Evolutionary conservation across 108 stramenopile species (phyloP), one percentile per base, ranked within the genome.

Genomic region (Conticribra weissflogii): DNA sequence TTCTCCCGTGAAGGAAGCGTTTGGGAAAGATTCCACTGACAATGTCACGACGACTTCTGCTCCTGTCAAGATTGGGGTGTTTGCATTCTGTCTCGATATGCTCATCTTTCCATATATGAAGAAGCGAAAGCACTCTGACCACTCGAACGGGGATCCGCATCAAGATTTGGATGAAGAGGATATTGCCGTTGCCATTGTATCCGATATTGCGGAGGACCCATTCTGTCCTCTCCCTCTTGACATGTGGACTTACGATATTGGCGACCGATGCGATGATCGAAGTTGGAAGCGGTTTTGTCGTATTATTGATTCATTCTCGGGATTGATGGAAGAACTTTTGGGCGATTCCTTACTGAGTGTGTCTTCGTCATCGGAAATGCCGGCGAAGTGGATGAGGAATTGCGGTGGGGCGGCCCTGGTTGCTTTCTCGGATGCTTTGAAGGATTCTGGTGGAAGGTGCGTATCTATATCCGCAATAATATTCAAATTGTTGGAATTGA

Each of bases 371-470:
- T 25, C 21, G 19, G 19, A 46, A 23, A 48, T 45, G 25, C 45
- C 33, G 30, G 32, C 50, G 45, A 30, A 25, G 45, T 62, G 54
- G 60, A 46, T 5, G 16, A 33, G 60, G 44, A 80, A 73, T 46
- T 84, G 81, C 60, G 89, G 88, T 27, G 94, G 94, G 50, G 94
- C 94, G 2, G 94, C 91, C 12, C n/a, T 92, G 65, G 79, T 63
- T 23, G 87, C 85, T 58, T 70, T 92, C 48, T 68, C 75, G 1
- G 85, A 88, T 79, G 91, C 91, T 28, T 76, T 92, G 61, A 44
- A 66, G 29, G 74, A 82, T 49, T 83, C 87, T 17, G 94, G 94
- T 46, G 94, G 94, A 19, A 83, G 66, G 66, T 67, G 24, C 9
- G 66, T 27, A 3, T n/a, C n/a, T n/a, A n/a, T n/a, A n/a, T n/a